Evolutionary conservation across 192 early-diverging fungal species (phyloP).

Genomic region (Coemansia sp.): DNA sequence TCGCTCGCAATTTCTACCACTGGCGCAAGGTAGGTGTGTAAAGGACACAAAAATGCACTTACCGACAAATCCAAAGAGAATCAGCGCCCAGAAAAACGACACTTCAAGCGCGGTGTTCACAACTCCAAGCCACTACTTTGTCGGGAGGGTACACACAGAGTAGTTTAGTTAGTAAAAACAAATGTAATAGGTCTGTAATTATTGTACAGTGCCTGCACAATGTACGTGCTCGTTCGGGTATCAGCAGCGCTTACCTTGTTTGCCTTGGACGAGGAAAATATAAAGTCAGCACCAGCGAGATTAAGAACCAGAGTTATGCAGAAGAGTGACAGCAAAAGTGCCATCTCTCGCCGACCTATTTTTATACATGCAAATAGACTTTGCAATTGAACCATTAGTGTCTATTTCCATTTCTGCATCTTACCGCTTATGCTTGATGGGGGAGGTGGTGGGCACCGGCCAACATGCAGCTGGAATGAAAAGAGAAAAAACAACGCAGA

Average conservation of each 20-base stretch:
- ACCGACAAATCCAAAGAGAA: slow-evolving; percentile 46
- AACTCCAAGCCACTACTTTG: slow-evolving; percentile 47
- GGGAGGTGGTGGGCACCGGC: neutral
- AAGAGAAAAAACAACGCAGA: neutral
- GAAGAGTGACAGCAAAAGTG: slow-evolving; percentile 38
- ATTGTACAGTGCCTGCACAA: neutral
- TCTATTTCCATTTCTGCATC: neutral
- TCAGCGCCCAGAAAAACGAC: slow-evolving; percentile 46
- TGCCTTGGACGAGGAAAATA: slow-evolving; percentile 19
- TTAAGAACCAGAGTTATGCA: slow-evolving; percentile 44
- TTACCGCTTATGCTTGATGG: neutral
- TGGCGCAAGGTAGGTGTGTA: neutral
- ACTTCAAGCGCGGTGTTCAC: slow-evolving; percentile 48
- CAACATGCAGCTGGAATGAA: neutral
- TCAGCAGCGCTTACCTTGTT: slow-evolving; percentile 32
- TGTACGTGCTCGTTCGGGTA: neutral
- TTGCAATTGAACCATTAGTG: too few relatives aligned
- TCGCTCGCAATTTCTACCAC: neutral
- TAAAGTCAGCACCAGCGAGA: slow-evolving; percentile 41
- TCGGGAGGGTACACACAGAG: too few relatives aligned
- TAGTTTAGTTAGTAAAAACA: neutral
- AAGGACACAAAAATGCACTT: slow-evolving; percentile 13
- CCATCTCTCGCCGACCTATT: slow-evolving; percentile 55
- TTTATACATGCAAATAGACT: neutral
- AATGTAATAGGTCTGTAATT: neutral